These are phyloP conservation scores for Exophiala mesophila DNA, from an alignment of 2,329 filamentous ascomycete genomes.

Conservation along the genomic window DNA sequence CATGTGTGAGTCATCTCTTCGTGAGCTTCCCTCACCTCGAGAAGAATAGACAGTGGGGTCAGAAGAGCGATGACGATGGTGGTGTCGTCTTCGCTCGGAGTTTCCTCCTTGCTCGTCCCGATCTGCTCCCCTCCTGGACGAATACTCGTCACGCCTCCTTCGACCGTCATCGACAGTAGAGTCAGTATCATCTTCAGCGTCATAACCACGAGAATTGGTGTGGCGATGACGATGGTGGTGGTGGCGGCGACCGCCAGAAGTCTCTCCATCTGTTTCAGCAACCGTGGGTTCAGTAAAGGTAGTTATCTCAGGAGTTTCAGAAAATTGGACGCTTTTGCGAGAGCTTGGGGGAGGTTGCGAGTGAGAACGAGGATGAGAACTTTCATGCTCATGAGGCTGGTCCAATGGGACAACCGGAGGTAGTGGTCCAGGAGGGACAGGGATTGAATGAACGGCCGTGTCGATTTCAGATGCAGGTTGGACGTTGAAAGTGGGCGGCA, in stretches of 20 bases:
- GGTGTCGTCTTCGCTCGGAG: conserved; percentile 24
- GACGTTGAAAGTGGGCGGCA: conserved; percentile 20
- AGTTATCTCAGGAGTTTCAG: conserved; percentile 20
- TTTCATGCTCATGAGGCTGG: too few species aligned
- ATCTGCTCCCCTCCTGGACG: too few species aligned
- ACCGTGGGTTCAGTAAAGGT: conserved; percentile 7
- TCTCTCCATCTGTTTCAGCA: conserved; percentile 13
- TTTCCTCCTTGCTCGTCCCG: too few species aligned
- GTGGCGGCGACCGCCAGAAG: conserved; percentile 11
- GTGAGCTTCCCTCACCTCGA: conserved; percentile 10
- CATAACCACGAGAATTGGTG: conserved; percentile 32
- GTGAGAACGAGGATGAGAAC: conserved; percentile 16
- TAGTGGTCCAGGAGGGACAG: too few species aligned
- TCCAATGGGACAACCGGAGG: too few species aligned
- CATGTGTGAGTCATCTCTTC: conserved; percentile 2
- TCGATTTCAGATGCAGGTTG: conserved; percentile 12
- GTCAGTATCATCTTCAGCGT: conserved; percentile 37
- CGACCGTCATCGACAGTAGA: conserved; percentile 17
- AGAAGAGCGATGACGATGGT: conserved; percentile 20
- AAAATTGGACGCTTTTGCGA: conserved; percentile 25
- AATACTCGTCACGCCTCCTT: conserved; percentile 5
- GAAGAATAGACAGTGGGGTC: conserved; percentile 21
- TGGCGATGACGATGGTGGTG: conserved; percentile 15
- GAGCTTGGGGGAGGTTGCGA: conserved; percentile 15
- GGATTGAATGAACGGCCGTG: conserved; percentile 1